Percentiles rank a stretch among this genome's conserved stretches.
These are phyloP conservation scores for Rhynchosporium agropyri DNA, from an alignment of 2,329 filamentous ascomycete genomes.

Conservation along the genomic window DNA sequence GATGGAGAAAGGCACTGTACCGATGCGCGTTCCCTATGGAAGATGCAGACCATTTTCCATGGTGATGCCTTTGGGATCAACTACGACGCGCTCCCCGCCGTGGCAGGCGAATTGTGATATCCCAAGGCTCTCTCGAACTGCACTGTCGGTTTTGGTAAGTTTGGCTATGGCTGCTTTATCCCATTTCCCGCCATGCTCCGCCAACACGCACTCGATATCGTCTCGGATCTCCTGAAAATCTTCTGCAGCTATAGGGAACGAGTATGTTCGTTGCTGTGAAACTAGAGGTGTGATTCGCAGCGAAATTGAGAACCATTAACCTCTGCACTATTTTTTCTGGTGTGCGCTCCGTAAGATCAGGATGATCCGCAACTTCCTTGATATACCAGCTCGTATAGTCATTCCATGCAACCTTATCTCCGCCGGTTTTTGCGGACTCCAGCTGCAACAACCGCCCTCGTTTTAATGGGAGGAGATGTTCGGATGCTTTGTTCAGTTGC, in stretches of 20 bases:
- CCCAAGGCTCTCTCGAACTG: conserved; percentile 43
- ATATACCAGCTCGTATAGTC: conserved; percentile 40
- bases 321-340: conserved; percentile 37
- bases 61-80: conserved; percentile 35
- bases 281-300: conserved; percentile 41
- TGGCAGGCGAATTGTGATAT: conserved; percentile 39
- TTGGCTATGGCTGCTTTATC: conserved; percentile 41
- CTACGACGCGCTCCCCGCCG: conserved; percentile 34
- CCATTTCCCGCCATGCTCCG: conserved; percentile 37
- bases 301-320: conserved; percentile 42
- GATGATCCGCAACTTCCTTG: conserved; percentile 26
- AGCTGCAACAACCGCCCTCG: conserved; percentile 26
- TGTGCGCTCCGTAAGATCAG: conserved; percentile 30
- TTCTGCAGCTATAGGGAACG: conserved; percentile 31
- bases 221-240: conserved; percentile 35
- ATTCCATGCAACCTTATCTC: conserved; percentile 25
- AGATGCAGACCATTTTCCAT: conserved; percentile 30
- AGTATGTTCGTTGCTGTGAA: conserved; percentile 40
- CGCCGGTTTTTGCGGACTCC: conserved; percentile 10
- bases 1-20: conserved; percentile 24
- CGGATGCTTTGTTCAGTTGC: conserved; percentile 34
- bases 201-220: conserved; percentile 35
- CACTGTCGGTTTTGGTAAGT: conserved; percentile 42
- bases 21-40: conserved; percentile 25
- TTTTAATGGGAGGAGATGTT: conserved; percentile 38